Conservation (phyloP, 2,329 filamentous ascomycete genomes). For the Phialophora tarda region DNA sequence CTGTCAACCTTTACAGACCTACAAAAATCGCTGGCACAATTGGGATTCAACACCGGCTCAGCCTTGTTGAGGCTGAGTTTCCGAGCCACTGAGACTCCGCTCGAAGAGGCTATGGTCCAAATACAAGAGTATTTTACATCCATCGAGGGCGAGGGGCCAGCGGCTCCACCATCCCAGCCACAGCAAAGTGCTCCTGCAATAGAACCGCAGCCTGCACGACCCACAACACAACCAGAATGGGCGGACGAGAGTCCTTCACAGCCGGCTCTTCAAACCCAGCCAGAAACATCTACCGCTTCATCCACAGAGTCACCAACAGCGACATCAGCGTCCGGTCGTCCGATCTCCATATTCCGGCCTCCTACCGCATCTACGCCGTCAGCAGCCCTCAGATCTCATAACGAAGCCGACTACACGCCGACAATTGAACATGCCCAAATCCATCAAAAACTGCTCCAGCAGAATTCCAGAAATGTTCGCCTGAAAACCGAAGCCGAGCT, state of each 20-base stretch:
- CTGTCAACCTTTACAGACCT: slow-evolving; percentile 77
- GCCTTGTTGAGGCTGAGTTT: slow-evolving; percentile 80
- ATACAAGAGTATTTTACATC: slow-evolving; percentile 67
- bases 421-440: slow-evolving; percentile 84
- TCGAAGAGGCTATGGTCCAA: slow-evolving; percentile 83
- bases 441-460: slow-evolving; percentile 75
- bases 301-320: slow-evolving; percentile 37
- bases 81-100: slow-evolving; percentile 73
- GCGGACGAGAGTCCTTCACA: slow-evolving; percentile 30
- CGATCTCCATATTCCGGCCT: slow-evolving; percentile 76
- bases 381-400: slow-evolving; percentile 70
- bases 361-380: slow-evolving; percentile 73
- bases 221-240: slow-evolving; percentile 26
- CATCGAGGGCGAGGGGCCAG: slow-evolving; percentile 20
- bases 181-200: slow-evolving; percentile 6
- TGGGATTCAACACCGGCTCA: slow-evolving; percentile 85
- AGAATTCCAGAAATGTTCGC: slow-evolving; percentile 76
- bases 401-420: slow-evolving; percentile 79
- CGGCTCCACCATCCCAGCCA: slow-evolving; percentile 14
- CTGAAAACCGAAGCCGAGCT: slow-evolving; percentile 84
- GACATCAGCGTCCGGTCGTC: slow-evolving; percentile 45
- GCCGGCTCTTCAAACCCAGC: slow-evolving; percentile 18
- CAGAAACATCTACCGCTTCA: slow-evolving; percentile 18
- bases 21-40: slow-evolving; percentile 84
- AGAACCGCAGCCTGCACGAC: slow-evolving; percentile 29